A percentile compares a stretch with the other conserved stretches of the same genome.
These are phyloP conservation scores for Alternaria gaisen DNA, from an alignment of 2,329 filamentous ascomycete genomes.

Conservation along the genomic window DNA sequence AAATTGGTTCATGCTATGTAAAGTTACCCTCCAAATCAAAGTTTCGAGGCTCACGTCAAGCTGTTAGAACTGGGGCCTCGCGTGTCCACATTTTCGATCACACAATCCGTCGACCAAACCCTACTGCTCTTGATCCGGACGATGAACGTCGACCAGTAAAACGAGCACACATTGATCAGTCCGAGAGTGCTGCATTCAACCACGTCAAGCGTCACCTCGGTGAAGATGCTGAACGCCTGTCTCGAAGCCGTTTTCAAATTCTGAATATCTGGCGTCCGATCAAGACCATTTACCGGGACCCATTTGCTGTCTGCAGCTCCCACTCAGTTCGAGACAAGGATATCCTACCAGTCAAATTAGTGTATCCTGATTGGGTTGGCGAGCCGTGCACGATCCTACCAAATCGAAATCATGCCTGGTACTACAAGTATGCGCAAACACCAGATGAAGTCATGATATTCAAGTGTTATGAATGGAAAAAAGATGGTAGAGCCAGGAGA, in stretches of 20 bases:
- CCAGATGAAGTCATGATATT: conserved; percentile 46
- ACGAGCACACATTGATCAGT: neutral
- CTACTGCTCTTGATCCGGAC: neutral
- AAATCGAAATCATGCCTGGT: conserved; percentile 31
- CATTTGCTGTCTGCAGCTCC: conserved; percentile 44
- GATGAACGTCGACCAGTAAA: neutral
- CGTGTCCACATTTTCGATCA: neutral
- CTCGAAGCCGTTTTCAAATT: conserved; percentile 43
- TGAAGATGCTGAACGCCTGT: conserved; percentile 41
- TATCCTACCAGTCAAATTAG: neutral
- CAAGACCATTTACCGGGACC: conserved; percentile 43
- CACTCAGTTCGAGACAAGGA: conserved; percentile 39
- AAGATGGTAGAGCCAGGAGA: conserved; percentile 44
- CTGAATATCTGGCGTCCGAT: conserved; percentile 52
- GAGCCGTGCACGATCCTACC: neutral
- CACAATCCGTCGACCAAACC: neutral
- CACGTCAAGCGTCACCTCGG: conserved; percentile 32
- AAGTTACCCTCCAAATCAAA: neutral
- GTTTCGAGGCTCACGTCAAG: neutral
- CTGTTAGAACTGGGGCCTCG: neutral
- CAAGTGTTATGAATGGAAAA: conserved; percentile 49
- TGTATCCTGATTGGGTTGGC: neutral
- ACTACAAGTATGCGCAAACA: conserved; percentile 39
- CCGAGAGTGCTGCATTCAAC: neutral
- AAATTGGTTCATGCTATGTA: neutral